Conservation (phyloP, 345 rosid species). For the Aquilaria malaccensis region DNA sequence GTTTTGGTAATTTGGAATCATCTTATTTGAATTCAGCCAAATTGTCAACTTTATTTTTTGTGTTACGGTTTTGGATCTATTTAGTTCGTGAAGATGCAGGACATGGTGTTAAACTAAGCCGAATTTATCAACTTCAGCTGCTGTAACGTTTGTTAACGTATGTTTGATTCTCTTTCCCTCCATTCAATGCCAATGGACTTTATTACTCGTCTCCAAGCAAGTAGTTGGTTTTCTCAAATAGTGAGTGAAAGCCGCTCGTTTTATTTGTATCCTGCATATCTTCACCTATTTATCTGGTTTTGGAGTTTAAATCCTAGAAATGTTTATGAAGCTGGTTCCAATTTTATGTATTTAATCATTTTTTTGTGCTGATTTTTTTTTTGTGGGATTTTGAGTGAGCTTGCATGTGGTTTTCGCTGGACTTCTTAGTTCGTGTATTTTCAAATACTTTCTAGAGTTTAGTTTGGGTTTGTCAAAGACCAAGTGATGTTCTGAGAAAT, state of each 20-base stretch:
- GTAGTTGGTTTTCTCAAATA: neutral
- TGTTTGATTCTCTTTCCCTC: neutral
- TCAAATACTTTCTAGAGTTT: constrained; percentile 14
- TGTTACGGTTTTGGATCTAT: neutral
- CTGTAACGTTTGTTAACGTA: neutral
- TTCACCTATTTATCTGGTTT: too few relatives aligned
- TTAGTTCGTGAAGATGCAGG: constrained; percentile 1
- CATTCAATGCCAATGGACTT: too few relatives aligned
- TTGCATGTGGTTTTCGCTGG: neutral
- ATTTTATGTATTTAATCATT: neutral
- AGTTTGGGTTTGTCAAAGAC: constrained; percentile 11
- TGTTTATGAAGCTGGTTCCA: neutral
- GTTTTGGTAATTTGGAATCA: too few relatives aligned
- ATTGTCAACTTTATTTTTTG: too few relatives aligned
- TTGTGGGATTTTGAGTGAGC: neutral
- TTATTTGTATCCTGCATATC: neutral
- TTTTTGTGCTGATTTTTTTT: neutral
- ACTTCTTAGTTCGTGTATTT: neutral
- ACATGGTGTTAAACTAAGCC: neutral
- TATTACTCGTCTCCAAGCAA: too few relatives aligned
- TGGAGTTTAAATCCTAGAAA: neutral
- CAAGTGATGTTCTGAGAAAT: constrained; percentile 40
- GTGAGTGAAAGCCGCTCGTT: neutral
- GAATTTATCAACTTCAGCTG: constrained; percentile 8
- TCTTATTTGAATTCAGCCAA: too few relatives aligned